These are phyloP conservation scores for Colletotrichum spinosum DNA, from an alignment of 2,329 filamentous ascomycete genomes.

Conservation along the genomic window DNA sequence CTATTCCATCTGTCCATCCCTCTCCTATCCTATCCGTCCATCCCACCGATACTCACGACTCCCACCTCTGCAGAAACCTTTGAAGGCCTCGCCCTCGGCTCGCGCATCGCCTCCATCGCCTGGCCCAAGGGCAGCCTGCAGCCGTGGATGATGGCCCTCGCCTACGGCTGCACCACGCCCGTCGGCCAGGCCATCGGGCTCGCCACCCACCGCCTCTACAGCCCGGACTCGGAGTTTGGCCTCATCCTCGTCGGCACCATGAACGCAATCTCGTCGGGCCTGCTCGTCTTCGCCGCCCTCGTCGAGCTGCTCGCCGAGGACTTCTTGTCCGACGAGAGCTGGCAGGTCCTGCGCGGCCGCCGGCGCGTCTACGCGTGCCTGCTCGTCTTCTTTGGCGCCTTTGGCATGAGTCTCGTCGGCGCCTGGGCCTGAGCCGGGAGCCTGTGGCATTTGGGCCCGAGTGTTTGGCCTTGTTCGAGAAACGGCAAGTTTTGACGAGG, in stretches of 20 bases:
- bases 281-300: conserved; percentile 78
- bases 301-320: conserved; percentile 80
- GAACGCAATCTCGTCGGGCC: conserved; percentile 78
- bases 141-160: conserved; percentile 68
- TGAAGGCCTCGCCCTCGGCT: conserved; percentile 71
- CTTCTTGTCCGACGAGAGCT: conserved; percentile 74
- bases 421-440: conserved; percentile 64
- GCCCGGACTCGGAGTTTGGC: conserved; percentile 73
- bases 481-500: too few species aligned
- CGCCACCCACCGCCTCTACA: conserved; percentile 76
- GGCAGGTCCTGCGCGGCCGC: conserved; percentile 64
- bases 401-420: conserved; percentile 72
- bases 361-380: conserved; percentile 66
- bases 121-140: conserved; percentile 55
- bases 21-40: too few species aligned
- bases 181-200: conserved; percentile 81
- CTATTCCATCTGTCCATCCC: too few species aligned
- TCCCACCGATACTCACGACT: too few species aligned
- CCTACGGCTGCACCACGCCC: conserved; percentile 73
- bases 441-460: not conserved
- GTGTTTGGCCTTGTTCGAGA: not conserved
- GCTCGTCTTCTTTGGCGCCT: conserved; percentile 69
- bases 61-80: conserved; percentile 51
- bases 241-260: conserved; percentile 79
- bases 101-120: conserved; percentile 69